These are phyloP conservation scores for Glycine soja DNA, from an alignment of 306 rosid species.

Conservation along the genomic window DNA sequence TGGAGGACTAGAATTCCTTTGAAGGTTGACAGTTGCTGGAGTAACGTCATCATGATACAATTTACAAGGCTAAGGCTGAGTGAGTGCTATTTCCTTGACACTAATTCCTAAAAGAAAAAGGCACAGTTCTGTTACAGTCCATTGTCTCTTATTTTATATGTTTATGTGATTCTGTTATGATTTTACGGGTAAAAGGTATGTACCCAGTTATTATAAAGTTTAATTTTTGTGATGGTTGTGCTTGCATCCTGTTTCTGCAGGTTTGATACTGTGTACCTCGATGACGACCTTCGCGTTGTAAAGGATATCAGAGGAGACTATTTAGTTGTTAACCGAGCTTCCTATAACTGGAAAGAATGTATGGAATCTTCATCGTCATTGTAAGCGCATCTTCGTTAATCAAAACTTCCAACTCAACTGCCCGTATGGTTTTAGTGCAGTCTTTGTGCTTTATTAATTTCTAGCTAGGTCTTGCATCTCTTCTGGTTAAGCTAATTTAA, in stretches of 20 bases:
- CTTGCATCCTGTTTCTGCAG: constrained; percentile 54
- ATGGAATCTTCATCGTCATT: constrained; percentile 22
- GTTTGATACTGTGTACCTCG: constrained; percentile 83
- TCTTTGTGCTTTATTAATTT: constrained; percentile 10
- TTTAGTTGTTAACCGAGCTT: constrained; percentile 81
- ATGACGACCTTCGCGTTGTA: constrained; percentile 74
- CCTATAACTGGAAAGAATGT: constrained; percentile 83
- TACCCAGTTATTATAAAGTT: background rate
- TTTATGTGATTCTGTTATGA: background rate
- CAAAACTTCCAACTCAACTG: background rate
- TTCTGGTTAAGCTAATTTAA: constrained; percentile 9
- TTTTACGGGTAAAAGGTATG: background rate
- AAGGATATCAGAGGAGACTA: constrained; percentile 91
- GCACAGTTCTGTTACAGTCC: background rate
- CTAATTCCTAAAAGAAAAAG: background rate
- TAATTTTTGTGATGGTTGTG: constrained; percentile 22
- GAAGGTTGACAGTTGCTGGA: background rate
- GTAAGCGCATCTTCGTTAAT: background rate
- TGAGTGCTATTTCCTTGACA: background rate
- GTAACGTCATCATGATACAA: background rate
- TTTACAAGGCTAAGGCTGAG: background rate
- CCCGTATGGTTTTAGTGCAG: background rate
- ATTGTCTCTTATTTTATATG: background rate
- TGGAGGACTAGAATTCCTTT: background rate
- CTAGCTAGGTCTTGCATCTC: constrained; percentile 15